Base-by-base conservation (phyloP, 2,329 filamentous ascomycete genomes). In the Diaporthe sp. region DNA sequence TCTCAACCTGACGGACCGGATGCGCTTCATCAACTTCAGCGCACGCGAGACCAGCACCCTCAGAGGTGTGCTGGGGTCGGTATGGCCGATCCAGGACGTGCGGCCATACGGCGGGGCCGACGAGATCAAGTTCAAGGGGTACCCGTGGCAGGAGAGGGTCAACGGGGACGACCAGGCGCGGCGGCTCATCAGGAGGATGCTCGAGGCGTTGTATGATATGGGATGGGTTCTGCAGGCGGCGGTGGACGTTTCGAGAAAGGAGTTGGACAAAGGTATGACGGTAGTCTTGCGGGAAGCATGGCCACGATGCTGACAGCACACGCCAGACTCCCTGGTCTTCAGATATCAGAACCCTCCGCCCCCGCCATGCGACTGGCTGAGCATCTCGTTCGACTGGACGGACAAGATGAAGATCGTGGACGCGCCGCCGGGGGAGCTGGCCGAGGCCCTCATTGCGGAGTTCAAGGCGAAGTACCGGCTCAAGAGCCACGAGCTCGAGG, bases 151-250 rank as follows among this genome's bases (percentile, higher is more conserved):
- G 17, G 78, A 78, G 3, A 74, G 77, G 71, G 76, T 77, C 2
- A 75, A 78, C 51, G 77, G 81, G 37, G 77, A 80, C 9, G 79
- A 82, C 59, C 70, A 79, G 17, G 76, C 83, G 6, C 78, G 82
- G 7, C 75, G 81, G 4, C 55, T 85, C 30, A 77, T 85, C 44
- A 76, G 78, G 44, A 78, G 78, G 15, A 55, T 85, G 5, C 75
- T 85, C 5, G 79, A 78, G 19, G 75, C 80, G 47, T 74, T 85
- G n/a, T 83, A 80, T 59, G 73, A 76, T 12, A 73, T 78, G 30
- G 84, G 84, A 2, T 85, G 84, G 83, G 79, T 85, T 3, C 69
- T 85, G 44, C 82, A 81, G 44, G 75, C 81, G 6, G 80, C 78
- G 25, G 82, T 83, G 3, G 82, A 84, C 75, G 75, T 83, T 3